Conservation (phyloP, 345 rosid genomes). For the Arabidopsis suecica region DNA sequence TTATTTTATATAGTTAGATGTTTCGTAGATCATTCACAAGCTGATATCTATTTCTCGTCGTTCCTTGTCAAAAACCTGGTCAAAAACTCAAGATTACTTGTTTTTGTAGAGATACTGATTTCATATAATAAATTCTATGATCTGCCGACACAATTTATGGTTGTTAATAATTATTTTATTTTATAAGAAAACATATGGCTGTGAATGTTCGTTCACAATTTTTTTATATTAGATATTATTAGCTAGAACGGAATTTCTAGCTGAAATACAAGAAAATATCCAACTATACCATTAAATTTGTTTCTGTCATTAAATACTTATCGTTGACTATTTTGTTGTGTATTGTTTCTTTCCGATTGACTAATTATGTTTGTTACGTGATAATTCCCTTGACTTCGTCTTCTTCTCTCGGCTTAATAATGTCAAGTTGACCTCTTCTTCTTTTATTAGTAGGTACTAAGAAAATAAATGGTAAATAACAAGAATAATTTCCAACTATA, state of each 20-base stretch:
- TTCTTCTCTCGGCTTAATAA: constrained; percentile 2
- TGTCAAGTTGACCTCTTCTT: constrained; percentile 36
- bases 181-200: background rate
- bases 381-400: constrained; percentile 18
- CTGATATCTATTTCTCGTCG: constrained; percentile 4
- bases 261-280: constrained; percentile 16
- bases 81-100: constrained; percentile 27
- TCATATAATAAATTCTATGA: background rate
- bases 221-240: background rate
- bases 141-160: constrained; percentile 1
- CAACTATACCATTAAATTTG: constrained; percentile 6
- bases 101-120: background rate
- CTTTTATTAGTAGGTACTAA: background rate
- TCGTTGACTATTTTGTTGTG: constrained; percentile 11
- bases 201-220: background rate
- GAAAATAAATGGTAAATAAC: background rate
- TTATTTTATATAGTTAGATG: background rate
- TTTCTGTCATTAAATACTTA: background rate
- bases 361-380: background rate
- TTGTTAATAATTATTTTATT: constrained; percentile 2
- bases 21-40: background rate
- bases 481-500: background rate
- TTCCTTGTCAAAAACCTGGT: constrained; percentile 7
- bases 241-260: constrained; percentile 2
- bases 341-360: constrained; percentile 29